These are phyloP conservation scores for Entomortierella lignicola DNA, from an alignment of 192 early-diverging fungal species.

Conservation along the genomic window DNA sequence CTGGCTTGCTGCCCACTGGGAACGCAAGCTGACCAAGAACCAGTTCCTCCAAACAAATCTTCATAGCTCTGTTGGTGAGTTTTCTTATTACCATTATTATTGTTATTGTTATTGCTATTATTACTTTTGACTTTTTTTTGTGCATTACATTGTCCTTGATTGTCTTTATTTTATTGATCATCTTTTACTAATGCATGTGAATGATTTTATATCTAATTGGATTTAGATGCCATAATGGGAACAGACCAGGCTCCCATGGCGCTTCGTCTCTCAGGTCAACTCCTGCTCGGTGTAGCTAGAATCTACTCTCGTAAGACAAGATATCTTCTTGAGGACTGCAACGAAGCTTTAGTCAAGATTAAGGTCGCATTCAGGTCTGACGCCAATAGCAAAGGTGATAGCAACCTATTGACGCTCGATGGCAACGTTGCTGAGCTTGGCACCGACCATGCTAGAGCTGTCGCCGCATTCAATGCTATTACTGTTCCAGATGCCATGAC, in stretches of 20 bases:
- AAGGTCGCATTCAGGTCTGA: constrained; percentile 79
- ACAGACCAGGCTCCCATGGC: constrained; percentile 89
- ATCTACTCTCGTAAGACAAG: constrained; percentile 97
- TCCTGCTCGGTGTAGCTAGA: constrained; percentile 92
- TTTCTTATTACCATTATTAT: background rate
- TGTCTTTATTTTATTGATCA: background rate
- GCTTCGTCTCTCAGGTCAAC: constrained; percentile 93
- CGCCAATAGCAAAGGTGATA: constrained; percentile 77
- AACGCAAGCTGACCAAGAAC: constrained; percentile 94
- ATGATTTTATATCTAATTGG: no score
- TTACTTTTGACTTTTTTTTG: background rate
- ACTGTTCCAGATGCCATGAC: constrained; percentile 89
- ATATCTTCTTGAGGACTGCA: constrained; percentile 97
- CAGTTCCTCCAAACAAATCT: constrained; percentile 97
- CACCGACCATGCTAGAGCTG: constrained; percentile 66
- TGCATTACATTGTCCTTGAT: background rate
- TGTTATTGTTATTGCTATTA: background rate
- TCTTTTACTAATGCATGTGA: background rate
- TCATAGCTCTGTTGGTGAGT: constrained; percentile 81
- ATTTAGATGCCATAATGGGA: constrained; percentile 81
- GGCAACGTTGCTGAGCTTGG: constrained; percentile 78
- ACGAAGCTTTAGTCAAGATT: constrained; percentile 94
- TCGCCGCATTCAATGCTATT: constrained; percentile 77
- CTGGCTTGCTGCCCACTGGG: constrained; percentile 98
- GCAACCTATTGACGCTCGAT: constrained; percentile 39